phyloP scores from a whole-genome alignment of 2,329 filamentous ascomycete genomes.

The Penicillium sp. region DNA sequence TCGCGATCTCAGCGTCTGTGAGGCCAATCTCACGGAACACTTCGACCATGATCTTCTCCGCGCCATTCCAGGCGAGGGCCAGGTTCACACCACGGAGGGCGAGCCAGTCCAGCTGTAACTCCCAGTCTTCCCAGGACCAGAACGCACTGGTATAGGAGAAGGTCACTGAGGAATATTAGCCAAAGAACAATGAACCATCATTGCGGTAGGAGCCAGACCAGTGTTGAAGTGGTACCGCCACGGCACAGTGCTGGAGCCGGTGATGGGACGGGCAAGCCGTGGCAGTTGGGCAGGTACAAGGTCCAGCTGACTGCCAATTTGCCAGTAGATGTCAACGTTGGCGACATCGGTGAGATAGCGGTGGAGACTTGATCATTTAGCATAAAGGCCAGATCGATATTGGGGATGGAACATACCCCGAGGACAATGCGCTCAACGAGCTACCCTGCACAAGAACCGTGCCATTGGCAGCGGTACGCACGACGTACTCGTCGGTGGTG shows the following conservation, averaged over 20 bases:
- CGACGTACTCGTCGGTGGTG: too few relatives aligned
- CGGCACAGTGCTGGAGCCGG: constrained; percentile 42
- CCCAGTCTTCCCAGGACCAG: constrained; percentile 53
- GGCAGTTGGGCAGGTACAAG: too few relatives aligned
- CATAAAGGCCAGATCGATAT: too few relatives aligned
- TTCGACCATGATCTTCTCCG: constrained; percentile 49
- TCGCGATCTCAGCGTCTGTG: constrained; percentile 41
- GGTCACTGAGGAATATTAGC: constrained; percentile 36
- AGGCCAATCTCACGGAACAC: constrained; percentile 47
- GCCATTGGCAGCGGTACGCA: too few relatives aligned
- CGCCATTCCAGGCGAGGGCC: constrained; percentile 50
- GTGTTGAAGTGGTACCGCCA: constrained; percentile 52
- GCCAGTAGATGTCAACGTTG: constrained; percentile 48
- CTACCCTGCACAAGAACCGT: too few relatives aligned
- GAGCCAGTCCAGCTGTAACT: constrained; percentile 50
- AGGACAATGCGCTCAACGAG: too few relatives aligned
- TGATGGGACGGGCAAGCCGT: too few relatives aligned
- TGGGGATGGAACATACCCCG: too few relatives aligned
- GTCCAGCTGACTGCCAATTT: constrained; percentile 44
- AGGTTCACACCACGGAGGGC: constrained; percentile 50
- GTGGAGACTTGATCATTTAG: constrained; percentile 30
- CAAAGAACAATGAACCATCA: too few relatives aligned
- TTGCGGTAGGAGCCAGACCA: too few relatives aligned
- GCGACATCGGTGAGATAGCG: constrained; percentile 40
- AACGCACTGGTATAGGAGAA: constrained; percentile 51